Percentiles rank a stretch among this genome's conserved stretches.
These are phyloP conservation scores for Alternaria atra DNA, from an alignment of 2,329 filamentous ascomycete species.

Conservation along the genomic window DNA sequence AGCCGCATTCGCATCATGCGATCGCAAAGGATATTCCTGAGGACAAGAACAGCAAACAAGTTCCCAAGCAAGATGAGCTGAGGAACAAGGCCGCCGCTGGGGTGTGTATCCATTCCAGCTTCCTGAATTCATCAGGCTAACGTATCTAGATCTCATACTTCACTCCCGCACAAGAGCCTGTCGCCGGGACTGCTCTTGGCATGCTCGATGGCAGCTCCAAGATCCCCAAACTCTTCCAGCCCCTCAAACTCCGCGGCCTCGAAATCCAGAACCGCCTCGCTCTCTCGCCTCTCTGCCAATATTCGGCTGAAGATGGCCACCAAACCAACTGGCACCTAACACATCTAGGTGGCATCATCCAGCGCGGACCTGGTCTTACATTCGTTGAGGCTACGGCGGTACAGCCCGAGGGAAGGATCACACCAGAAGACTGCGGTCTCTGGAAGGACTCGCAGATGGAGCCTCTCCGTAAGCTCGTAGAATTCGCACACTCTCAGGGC, in stretches of 20 bases:
- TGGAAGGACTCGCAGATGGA: constrained; percentile 87
- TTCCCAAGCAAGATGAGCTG: constrained; percentile 32
- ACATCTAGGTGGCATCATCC: constrained; percentile 80
- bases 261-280: constrained; percentile 74
- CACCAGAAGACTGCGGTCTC: constrained; percentile 78
- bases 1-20: constrained; percentile 45
- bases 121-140: constrained; percentile 9
- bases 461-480: constrained; percentile 73
- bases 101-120: constrained; percentile 34
- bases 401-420: constrained; percentile 79
- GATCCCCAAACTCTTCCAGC: constrained; percentile 68
- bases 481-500: constrained; percentile 81
- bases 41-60: constrained; percentile 31
- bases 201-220: constrained; percentile 59
- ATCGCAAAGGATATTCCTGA: constrained; percentile 40
- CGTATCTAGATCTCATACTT: constrained; percentile 54
- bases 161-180: constrained; percentile 58
- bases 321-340: constrained; percentile 83
- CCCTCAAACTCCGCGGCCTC: constrained; percentile 65
- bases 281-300: constrained; percentile 65
- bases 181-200: constrained; percentile 58
- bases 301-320: constrained; percentile 74
- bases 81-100: constrained; percentile 55
- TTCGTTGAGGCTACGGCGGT: constrained; percentile 84
- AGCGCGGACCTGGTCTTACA: constrained; percentile 76